phyloP scores from a whole-genome alignment of 1,284 basidiomycete genomes.

The Fomes fomentarius region DNA sequence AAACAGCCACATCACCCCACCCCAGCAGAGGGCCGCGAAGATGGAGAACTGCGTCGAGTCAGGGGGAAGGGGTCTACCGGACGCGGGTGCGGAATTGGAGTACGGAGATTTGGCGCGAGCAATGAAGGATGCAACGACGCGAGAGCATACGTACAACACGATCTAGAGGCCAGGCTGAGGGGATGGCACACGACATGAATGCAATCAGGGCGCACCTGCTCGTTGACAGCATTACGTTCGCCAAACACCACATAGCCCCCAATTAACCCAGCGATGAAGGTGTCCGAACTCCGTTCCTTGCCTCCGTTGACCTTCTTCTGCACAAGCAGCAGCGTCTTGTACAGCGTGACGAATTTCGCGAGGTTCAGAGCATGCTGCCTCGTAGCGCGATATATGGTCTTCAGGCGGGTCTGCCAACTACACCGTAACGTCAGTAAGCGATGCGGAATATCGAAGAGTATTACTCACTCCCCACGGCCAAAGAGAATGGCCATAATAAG shows the following conservation, averaged over 20 bases:
- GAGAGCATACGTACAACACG: constrained; percentile 93
- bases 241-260: constrained; percentile 96
- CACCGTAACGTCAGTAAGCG: constrained; percentile 2
- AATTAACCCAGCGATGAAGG: constrained; percentile 91
- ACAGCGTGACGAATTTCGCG: constrained; percentile 91
- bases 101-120: constrained; percentile 67
- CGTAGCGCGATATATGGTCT: constrained; percentile 85
- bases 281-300: constrained; percentile 81
- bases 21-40: constrained; percentile 93
- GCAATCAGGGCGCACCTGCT: constrained; percentile 70
- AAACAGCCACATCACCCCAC: constrained; percentile 97
- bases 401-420: constrained; percentile 72
- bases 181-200: not conserved
- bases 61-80: constrained; percentile 76
- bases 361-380: constrained; percentile 88
- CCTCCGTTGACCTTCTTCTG: constrained; percentile 83
- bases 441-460: not conserved
- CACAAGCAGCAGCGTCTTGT: constrained; percentile 85
- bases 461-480: constrained; percentile 80
- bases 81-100: constrained; percentile 40
- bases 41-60: constrained; percentile 82
- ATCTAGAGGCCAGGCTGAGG: constrained; percentile 50
- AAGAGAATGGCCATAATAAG: constrained; percentile 98
- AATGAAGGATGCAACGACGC: constrained; percentile 86
- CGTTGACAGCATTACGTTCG: constrained; percentile 94